These are phyloP conservation scores for Dissophora globulifera DNA, from an alignment of 192 early-diverging fungal genomes.

Conservation along the genomic window DNA sequence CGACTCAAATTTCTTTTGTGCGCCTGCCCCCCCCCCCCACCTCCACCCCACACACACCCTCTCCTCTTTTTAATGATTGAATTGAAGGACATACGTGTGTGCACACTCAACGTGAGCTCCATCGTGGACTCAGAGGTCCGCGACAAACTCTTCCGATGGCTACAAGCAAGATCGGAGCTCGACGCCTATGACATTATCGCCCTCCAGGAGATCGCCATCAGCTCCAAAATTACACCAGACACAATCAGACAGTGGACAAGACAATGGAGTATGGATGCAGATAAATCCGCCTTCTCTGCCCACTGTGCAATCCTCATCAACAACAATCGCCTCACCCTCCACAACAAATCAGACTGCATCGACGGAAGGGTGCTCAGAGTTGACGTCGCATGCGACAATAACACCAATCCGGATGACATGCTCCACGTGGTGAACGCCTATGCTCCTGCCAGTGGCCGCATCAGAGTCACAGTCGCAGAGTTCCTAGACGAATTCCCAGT, in stretches of 20 bases:
- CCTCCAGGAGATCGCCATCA: neutral
- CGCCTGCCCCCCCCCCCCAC: neutral
- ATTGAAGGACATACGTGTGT: neutral
- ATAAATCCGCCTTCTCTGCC: neutral
- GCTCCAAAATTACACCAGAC: neutral
- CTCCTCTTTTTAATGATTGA: neutral
- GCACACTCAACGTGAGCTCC: neutral
- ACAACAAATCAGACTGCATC: neutral
- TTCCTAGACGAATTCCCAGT: neutral
- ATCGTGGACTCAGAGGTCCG: neutral
- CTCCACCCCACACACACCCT: neutral
- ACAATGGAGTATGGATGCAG: neutral
- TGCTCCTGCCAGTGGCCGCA: neutral
- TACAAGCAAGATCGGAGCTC: neutral
- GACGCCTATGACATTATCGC: neutral
- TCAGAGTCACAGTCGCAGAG: neutral
- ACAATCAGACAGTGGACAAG: neutral
- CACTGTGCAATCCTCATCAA: neutral
- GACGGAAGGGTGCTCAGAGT: neutral
- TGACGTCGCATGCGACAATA: neutral
- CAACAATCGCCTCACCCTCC: neutral
- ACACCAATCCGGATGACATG: neutral
- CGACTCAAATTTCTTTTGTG: no score
- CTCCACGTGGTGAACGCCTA: neutral
- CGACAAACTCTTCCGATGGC: neutral